Evolutionary conservation across 345 rosid species (phyloP), one percentile per base, ranked within the genome.

Genomic region (Populus davidiana): DNA sequence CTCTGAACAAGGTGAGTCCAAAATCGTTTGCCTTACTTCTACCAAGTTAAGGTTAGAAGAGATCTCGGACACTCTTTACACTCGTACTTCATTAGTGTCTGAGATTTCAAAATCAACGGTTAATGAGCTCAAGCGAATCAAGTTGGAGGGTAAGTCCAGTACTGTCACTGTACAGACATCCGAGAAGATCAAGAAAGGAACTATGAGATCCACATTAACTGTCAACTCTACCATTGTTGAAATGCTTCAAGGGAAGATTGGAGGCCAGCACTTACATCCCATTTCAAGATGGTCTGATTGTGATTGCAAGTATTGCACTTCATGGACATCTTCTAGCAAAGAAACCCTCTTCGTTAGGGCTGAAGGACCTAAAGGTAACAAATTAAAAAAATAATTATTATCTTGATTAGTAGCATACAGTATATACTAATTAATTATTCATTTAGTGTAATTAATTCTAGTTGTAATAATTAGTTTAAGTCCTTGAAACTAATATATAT

Each of bases 201-300:
- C 75, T 49, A 77, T 69, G 50, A 84, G 86, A 74, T 86, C 91
- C 41, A 78, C 85, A 41, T 78, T 90, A 44, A 82, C 87, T 10
- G 87, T 92, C 47, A 87, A 86, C 70, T 86, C 98, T 13, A 83
- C 93, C 78, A 86, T 90, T 43, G 93, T 93, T 52, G 93, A 89
- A 82, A 92, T 91, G 7, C 88, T 86, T 63, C 87, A 79, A 77
- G 87, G 84, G 75, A 88, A 89, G 82, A 83, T 89, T 29, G 89
- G 84, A 39, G 80, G 90, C 70, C 81, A 75, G 75, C 78, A 72
- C 3, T 43, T 27, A 23, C 88, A 83, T 75, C 80, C 73, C 10
- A 81, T 86, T 50, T 93, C 97, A 18, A 86, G 97, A 85, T 94
- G 98, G 98, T 94, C 97, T 14, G 98, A 94, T 78, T 96, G 99